Evolutionary conservation across 805 yeast genomes (phyloP), one percentile per base, ranked within the genome.

Genomic region (Clavispora vitiphila): DNA sequence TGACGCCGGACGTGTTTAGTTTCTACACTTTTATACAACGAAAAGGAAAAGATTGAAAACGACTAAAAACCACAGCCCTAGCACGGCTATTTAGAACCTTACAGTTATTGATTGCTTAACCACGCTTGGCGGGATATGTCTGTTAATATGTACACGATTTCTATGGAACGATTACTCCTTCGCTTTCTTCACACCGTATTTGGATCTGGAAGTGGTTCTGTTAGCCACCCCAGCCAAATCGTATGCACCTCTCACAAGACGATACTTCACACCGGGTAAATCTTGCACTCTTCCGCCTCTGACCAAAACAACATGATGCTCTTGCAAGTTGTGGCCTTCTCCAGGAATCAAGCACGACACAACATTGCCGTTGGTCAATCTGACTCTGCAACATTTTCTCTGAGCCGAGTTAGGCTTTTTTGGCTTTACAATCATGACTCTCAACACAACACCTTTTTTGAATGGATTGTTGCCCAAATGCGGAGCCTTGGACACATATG

Each of bases 231-330:
- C 98, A 37, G 89, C 84, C 58, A 93, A 73, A 71, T 91, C 99
- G 60, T 82, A 78, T 8, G 89, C 86, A 38, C 99, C 99, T 71
- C 99, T 80, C 16, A 93, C 85, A 53, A 88, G 73, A 66, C 86
- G 93, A 65, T 93, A 93, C 62, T 88, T 90, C 37, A 93, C 96
- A 77, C 99, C 99, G 20, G 99, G 99, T 55, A 91, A 72, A 80
- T 93, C 99, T 61, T 90, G 96, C 40, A 87, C 87, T 75, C 97
- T 81, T 12, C 99, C 99, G n/a, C 99, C 99, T 66, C 99, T 80
- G 3, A 93, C 96, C 40, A 81, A 78, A 1, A 93, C 98, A 39
- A 93, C 95, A 57, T 95, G 86, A 68, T 93, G 99, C 64, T 93
- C 99, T 70, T 93, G 98, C 18, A 95, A 83, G 59, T 93, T 93